Conservation (phyloP, 805 yeast genomes). For the Dipodascopsis tothii region DNA sequence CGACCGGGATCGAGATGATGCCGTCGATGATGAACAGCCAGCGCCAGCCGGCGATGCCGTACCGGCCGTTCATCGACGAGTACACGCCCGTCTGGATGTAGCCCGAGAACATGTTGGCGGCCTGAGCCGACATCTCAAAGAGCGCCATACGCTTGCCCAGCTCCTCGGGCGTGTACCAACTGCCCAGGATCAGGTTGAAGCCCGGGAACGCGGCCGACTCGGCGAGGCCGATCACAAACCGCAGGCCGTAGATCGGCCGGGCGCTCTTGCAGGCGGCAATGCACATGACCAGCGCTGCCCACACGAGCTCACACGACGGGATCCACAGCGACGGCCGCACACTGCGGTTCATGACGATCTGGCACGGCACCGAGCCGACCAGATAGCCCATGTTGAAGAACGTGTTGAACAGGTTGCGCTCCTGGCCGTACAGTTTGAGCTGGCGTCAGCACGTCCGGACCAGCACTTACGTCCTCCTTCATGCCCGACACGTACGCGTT, state of each 20-base stretch:
- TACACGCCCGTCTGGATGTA: conserved; percentile 49
- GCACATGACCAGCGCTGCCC: conserved; percentile 46
- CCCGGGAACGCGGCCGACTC: conserved; percentile 44
- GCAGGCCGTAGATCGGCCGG: conserved; percentile 46
- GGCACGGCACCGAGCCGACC: conserved; percentile 31
- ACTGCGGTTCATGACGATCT: conserved; percentile 26
- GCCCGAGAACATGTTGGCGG: conserved; percentile 36
- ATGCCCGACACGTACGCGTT: conserved; percentile 40
- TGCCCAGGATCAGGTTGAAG: conserved; percentile 36
- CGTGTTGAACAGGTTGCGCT: conserved; percentile 22
- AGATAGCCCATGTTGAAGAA: conserved; percentile 28
- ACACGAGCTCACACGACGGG: conserved; percentile 51
- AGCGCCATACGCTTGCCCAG: conserved; percentile 32
- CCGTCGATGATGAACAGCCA: conserved; percentile 66
- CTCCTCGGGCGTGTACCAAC: conserved; percentile 51
- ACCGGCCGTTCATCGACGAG: conserved; percentile 22
- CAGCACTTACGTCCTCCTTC: conserved; percentile 27
- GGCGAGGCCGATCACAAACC: conserved; percentile 61
- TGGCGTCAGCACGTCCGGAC: neutral
- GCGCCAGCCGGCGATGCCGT: conserved; percentile 34
- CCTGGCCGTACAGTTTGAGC: conserved; percentile 22
- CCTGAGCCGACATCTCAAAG: conserved; percentile 9
- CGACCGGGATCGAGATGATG: conserved; percentile 37
- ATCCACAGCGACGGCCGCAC: conserved; percentile 34
- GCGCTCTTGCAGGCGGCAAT: conserved; percentile 50